Evolutionary conservation across 2,329 filamentous ascomycete species (phyloP), one percentile per base, ranked within the genome.

Genomic region (Fonsecaea erecta): DNA sequence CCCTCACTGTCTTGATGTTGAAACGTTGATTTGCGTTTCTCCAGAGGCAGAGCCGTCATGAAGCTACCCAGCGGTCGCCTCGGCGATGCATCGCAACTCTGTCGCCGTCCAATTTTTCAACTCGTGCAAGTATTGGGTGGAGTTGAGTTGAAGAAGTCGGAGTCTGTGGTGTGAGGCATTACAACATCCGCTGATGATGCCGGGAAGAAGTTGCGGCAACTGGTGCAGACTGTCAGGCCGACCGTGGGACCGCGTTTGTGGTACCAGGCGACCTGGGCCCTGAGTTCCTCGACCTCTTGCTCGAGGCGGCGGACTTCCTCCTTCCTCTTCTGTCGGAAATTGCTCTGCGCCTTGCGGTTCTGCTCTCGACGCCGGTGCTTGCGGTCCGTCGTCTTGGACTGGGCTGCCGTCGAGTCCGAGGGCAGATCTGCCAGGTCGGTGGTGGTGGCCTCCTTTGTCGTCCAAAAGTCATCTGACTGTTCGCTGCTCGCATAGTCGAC

Each of bases 361-460:
- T 83, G 37, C 83, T 87, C 59, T 83, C 86, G 21, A 84, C 86
- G 63, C 79, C 82, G 14, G 79, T 87, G 57, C 12, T 52, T 30
- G 16, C 63, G 63, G 16, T 65, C 63, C 40, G 40, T 28, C 14
- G 24, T 26, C n/a, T 40, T 51, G 34, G 18, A 8, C 1, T 28
- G 7, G 12, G 18, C n/a, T 5, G 14, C 12, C 1, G 28, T 40
- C 14, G 43, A 52, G 16, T 21, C 34, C 16, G 28, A 37, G 7
- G 30, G 18, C 12, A 60, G 2, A 14, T 60, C 57, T 16, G 30
- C 28, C 34, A 52, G 16, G n/a, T 60, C 57, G 28, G 43, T 16
- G 1, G 46, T 14, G 9, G 30, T 26, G 30, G 26, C 46, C 18
- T 60, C 57, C 11, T 40, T 43, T 11, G 28, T 60, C 7, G 28